Evolutionary conservation across 768 basidiomycete species (phyloP).

Genomic region (Amanita rimosa): DNA sequence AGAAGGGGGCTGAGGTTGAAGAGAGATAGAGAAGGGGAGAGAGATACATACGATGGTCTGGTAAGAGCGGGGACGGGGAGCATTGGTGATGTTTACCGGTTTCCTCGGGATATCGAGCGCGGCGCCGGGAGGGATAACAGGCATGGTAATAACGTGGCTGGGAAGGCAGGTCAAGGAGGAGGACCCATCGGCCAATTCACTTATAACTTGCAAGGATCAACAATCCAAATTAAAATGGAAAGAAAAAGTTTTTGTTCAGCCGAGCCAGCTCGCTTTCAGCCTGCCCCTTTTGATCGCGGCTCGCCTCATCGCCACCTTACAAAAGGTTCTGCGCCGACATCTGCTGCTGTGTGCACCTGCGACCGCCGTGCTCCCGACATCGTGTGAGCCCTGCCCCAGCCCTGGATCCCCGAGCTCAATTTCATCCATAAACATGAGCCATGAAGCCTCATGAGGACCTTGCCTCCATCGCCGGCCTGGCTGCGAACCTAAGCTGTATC

Average conservation of each 20-base stretch:
- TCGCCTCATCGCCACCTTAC: not conserved
- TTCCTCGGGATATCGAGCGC: conserved; percentile 10
- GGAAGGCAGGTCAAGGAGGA: not conserved
- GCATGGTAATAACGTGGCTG: conserved; percentile 2
- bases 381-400: not conserved
- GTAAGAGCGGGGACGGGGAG: conserved; percentile 11
- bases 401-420: too few species aligned
- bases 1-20: conserved; percentile 1
- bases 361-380: not conserved
- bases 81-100: conserved; percentile 11
- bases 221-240: not conserved
- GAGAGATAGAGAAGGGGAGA: not conserved
- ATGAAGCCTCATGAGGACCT: too few species aligned
- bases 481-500: too few species aligned
- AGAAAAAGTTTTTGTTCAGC: not conserved
- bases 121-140: conserved; percentile 1
- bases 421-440: too few species aligned
- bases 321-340: not conserved
- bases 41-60: conserved; percentile 4
- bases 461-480: too few species aligned
- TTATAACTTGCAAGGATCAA: not conserved
- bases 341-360: not conserved
- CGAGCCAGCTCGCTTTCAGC: not conserved
- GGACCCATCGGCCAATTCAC: not conserved
- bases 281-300: not conserved